Conservation (phyloP, 306 rosid species). For the Begonia fuchsioides region DNA sequence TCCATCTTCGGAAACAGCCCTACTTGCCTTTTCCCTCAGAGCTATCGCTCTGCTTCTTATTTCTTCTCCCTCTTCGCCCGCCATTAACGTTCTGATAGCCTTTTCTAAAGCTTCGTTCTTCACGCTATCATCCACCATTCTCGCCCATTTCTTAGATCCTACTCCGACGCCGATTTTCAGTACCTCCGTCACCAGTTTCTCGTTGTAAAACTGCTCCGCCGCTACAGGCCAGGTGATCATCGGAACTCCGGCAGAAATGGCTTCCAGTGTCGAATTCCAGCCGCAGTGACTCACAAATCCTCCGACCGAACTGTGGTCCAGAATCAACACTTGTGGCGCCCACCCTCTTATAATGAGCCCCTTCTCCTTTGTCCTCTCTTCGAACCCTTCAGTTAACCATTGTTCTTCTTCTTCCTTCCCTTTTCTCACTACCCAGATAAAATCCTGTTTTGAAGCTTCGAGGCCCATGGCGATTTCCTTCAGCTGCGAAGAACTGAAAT, state of each 20-base stretch:
- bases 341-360: conserved; percentile 22
- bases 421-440: conserved; percentile 32
- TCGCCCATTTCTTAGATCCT: conserved; percentile 17
- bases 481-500: conserved; percentile 14
- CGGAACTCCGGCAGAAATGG: conserved; percentile 9
- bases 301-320: conserved; percentile 14
- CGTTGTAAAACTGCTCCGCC: conserved; percentile 22
- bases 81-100: conserved; percentile 15
- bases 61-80: conserved; percentile 19
- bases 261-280: conserved; percentile 18
- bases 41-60: conserved; percentile 14
- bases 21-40: conserved; percentile 11
- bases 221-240: conserved; percentile 20
- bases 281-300: conserved; percentile 33
- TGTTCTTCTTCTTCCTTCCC: conserved; percentile 1
- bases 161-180: conserved; percentile 15
- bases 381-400: conserved; percentile 23
- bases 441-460: conserved; percentile 15
- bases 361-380: conserved; percentile 16
- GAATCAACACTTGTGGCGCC: conserved; percentile 23
- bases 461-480: conserved; percentile 21
- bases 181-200: conserved; percentile 16
- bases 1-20: conserved; percentile 14
- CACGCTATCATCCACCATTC: conserved; percentile 7
- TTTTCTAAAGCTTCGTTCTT: conserved; percentile 15